These are phyloP conservation scores for Arthrobotrys musiformis DNA, from an alignment of 2,329 filamentous ascomycete species.

Conservation along the genomic window DNA sequence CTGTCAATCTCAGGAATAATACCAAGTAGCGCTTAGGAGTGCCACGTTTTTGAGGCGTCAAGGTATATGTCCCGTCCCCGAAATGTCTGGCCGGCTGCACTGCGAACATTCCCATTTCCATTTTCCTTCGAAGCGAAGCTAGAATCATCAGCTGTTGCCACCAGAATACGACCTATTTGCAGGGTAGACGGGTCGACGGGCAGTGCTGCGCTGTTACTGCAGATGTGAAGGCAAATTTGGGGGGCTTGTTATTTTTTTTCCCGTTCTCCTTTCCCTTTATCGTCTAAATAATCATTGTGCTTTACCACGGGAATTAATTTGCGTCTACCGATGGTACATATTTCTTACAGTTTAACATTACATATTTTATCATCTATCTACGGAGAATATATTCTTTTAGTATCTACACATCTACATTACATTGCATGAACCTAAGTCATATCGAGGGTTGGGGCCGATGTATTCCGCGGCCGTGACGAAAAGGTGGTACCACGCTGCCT, in stretches of 20 bases:
- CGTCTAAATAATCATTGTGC: background rate
- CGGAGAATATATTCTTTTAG: conserved; percentile 7
- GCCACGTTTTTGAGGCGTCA: conserved; percentile 52
- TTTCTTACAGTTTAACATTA: background rate
- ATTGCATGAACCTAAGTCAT: background rate
- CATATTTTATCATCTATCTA: conserved; percentile 13
- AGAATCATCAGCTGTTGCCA: background rate
- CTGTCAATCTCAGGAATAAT: conserved; percentile 52
- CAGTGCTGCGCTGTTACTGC: background rate
- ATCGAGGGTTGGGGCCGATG: background rate
- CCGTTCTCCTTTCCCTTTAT: too few species aligned
- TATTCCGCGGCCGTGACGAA: conserved; percentile 1
- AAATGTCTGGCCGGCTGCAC: background rate
- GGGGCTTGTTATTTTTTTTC: too few species aligned
- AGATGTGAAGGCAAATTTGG: background rate
- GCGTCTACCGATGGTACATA: background rate
- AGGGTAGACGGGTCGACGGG: conserved; percentile 5
- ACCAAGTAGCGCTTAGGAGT: conserved; percentile 46
- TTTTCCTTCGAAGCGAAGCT: background rate
- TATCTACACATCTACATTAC: background rate
- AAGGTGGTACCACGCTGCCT: background rate
- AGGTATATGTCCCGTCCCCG: conserved; percentile 19
- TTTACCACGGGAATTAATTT: background rate
- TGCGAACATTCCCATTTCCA: background rate
- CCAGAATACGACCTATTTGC: background rate